Evolutionary conservation across 139 green algal genomes (phyloP).

Genomic region (Bryopsis sp.): DNA sequence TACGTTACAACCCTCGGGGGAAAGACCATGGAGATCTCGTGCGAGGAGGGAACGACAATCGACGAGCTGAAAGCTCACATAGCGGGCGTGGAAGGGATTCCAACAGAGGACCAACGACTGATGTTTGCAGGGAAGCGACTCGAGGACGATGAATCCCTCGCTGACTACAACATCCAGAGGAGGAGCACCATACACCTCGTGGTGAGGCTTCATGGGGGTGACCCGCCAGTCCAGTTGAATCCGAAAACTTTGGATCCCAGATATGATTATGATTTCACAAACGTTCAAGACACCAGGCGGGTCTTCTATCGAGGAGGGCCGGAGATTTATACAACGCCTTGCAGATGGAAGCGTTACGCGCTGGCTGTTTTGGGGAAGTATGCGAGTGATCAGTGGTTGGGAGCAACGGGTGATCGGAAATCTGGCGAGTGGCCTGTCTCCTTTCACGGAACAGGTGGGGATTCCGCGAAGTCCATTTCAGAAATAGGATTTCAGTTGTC

Average conservation of each 20-base stretch:
- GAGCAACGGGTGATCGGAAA: too few species aligned
- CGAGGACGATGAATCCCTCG: not conserved
- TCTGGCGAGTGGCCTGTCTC: conserved; percentile 7
- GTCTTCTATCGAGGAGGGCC: not conserved
- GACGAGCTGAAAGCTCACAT: not conserved
- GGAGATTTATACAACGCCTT: not conserved
- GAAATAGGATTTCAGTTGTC: not conserved
- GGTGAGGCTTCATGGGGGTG: not conserved
- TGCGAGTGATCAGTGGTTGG: not conserved
- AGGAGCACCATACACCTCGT: not conserved
- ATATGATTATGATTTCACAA: not conserved
- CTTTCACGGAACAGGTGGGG: not conserved
- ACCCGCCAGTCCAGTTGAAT: not conserved
- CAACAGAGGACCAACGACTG: not conserved
- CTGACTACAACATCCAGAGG: not conserved
- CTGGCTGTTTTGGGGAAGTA: not conserved
- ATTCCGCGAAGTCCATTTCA: not conserved
- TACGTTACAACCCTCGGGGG: not conserved
- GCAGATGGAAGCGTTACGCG: not conserved
- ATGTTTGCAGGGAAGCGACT: conserved; percentile 1
- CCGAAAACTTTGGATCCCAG: not conserved
- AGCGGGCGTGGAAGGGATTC: not conserved
- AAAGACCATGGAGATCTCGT: not conserved
- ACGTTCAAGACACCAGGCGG: not conserved
- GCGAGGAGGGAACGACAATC: not conserved